phyloP scores from a whole-genome alignment of 179 eudicot genomes.

The Spinacia oleracea region DNA sequence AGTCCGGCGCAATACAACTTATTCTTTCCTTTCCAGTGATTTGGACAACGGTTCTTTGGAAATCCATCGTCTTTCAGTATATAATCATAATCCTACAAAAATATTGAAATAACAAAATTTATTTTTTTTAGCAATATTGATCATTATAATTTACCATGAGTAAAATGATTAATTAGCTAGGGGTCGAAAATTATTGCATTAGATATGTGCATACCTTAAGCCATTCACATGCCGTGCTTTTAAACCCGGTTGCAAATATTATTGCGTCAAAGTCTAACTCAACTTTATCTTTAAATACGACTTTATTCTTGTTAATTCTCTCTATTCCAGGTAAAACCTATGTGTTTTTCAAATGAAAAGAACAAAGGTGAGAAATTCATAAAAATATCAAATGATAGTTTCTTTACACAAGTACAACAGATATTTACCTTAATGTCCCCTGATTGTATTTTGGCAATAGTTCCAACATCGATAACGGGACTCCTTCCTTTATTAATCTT shows the following conservation, averaged over 20 bases:
- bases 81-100: slow-evolving; percentile 29
- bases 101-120: background rate
- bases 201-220: slow-evolving; percentile 33
- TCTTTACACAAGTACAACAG: too few species aligned
- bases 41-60: slow-evolving; percentile 25
- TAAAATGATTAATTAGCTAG: too few species aligned
- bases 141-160: too few species aligned
- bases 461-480: slow-evolving; percentile 45
- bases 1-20: slow-evolving; percentile 34
- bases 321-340: slow-evolving; percentile 35
- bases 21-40: slow-evolving; percentile 36
- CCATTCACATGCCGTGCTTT: slow-evolving; percentile 33
- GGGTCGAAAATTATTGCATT: background rate
- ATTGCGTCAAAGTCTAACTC: slow-evolving; percentile 38
- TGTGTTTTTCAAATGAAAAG: background rate
- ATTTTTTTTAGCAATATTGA: too few species aligned
- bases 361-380: background rate
- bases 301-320: slow-evolving; percentile 18
- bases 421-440: slow-evolving; percentile 40
- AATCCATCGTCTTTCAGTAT: slow-evolving; percentile 30
- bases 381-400: background rate
- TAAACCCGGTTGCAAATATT: slow-evolving; percentile 44
- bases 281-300: slow-evolving; percentile 27
- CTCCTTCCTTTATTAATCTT: slow-evolving; percentile 29
- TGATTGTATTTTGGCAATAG: slow-evolving; percentile 27